A percentile compares a stretch with the other conserved stretches of the same genome.
phyloP scores from a whole-genome alignment of 1,284 basidiomycete genomes.

The Malassezia obtusa region DNA sequence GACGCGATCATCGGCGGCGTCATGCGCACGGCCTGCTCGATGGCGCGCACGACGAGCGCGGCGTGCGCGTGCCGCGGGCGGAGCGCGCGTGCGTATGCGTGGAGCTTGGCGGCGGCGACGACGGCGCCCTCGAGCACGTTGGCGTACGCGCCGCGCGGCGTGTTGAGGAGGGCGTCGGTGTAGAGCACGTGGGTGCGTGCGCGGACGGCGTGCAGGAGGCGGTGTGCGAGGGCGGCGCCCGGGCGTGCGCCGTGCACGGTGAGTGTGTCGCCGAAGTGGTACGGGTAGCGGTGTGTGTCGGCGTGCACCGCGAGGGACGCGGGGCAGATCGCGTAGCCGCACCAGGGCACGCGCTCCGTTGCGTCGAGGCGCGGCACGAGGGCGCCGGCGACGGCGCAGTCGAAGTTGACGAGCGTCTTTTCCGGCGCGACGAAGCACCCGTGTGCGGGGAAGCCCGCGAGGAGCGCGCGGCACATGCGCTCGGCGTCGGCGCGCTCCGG shows the following conservation, averaged over 20 bases:
- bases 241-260: slow-evolving; percentile 45
- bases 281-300: slow-evolving; percentile 26
- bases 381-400: slow-evolving; percentile 62
- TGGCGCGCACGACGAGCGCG: slow-evolving; percentile 12
- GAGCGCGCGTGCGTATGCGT: slow-evolving; percentile 61
- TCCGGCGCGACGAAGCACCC: slow-evolving; percentile 78
- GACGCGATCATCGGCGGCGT: slow-evolving; percentile 18
- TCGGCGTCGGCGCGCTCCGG: slow-evolving; percentile 59
- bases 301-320: slow-evolving; percentile 26
- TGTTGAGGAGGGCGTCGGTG: slow-evolving; percentile 66
- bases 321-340: slow-evolving; percentile 33
- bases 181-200: slow-evolving; percentile 58
- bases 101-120: slow-evolving; percentile 78
- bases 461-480: slow-evolving; percentile 68
- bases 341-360: slow-evolving; percentile 37
- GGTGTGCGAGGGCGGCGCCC: slow-evolving; percentile 31
- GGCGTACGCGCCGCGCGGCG: slow-evolving; percentile 57
- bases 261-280: slow-evolving; percentile 41
- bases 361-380: slow-evolving; percentile 34
- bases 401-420: slow-evolving; percentile 77
- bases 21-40: slow-evolving; percentile 19
- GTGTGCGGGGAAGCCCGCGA: slow-evolving; percentile 65
- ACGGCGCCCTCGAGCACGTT: slow-evolving; percentile 82
- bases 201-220: slow-evolving; percentile 22
- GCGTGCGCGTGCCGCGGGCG: slow-evolving; percentile 36